These are phyloP conservation scores for Nakazawaea siamensis DNA, from an alignment of 805 yeast genomes.

Conservation along the genomic window DNA sequence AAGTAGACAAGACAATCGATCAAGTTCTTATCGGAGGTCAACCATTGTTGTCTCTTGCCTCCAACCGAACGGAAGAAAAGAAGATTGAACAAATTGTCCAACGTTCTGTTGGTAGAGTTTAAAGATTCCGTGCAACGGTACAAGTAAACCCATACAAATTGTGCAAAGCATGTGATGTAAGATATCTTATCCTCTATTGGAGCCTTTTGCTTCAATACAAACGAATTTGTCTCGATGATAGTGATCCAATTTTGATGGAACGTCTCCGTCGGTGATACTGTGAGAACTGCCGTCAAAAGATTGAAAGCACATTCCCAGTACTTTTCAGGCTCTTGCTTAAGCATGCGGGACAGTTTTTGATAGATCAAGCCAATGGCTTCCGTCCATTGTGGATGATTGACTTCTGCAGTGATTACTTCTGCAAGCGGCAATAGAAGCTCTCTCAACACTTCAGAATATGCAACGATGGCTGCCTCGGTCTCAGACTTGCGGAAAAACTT, in stretches of 20 bases:
- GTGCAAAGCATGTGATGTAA: constrained; percentile 55
- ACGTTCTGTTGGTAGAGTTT: constrained; percentile 75
- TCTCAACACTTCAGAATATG: constrained; percentile 80
- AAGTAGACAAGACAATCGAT: constrained; percentile 64
- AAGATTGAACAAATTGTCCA: constrained; percentile 56
- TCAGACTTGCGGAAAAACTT: constrained; percentile 69
- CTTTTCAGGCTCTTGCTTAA: constrained; percentile 33
- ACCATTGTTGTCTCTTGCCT: constrained; percentile 68
- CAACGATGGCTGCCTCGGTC: constrained; percentile 56
- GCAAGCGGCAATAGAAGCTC: constrained; percentile 76
- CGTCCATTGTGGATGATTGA: constrained; percentile 93
- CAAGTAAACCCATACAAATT: constrained; percentile 85
- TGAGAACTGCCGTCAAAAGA: constrained; percentile 61
- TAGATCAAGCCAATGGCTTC: constrained; percentile 65
- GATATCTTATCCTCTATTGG: constrained; percentile 41
- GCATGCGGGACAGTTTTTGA: constrained; percentile 32
- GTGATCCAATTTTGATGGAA: constrained; percentile 68
- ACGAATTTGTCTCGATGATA: constrained; percentile 54
- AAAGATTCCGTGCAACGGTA: constrained; percentile 83
- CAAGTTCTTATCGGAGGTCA: constrained; percentile 51
- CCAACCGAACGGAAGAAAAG: constrained; percentile 34
- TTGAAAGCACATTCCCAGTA: constrained; percentile 65
- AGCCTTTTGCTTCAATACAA: constrained; percentile 55
- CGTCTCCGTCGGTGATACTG: constrained; percentile 73
- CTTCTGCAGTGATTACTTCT: constrained; percentile 83